Evolutionary conservation across 2,329 filamentous ascomycete species (phyloP), one percentile per base, ranked within the genome.

Genomic region (Cryphonectria japonica): DNA sequence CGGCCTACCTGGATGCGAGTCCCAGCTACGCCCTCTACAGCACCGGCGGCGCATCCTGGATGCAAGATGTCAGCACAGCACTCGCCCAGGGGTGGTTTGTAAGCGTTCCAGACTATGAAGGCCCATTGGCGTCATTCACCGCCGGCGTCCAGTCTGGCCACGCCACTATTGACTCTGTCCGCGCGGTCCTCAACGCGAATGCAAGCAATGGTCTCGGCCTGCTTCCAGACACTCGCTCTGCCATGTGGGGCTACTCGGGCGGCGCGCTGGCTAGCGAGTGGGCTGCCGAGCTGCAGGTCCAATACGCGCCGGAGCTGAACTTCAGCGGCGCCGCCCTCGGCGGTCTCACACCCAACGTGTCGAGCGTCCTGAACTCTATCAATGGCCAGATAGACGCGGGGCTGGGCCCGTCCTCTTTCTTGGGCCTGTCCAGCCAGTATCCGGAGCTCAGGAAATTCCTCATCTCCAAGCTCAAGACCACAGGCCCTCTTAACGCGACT

Each of bases 201-300:
- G 5, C 71, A 66, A 60, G 41, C 8, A 77, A 76, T 22, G 71
- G 76, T 0, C 26, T 61, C 26, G 66, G 54, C n/a, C 71, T 78
- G 52, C 72, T 75, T 2, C n/a, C 71, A 1, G 74, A 80, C 37
- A 78, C 81, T 1, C 77, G 75, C 2, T 75, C 80, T 54, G 80
- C 80, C 0, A 76, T 87, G 69, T 87, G 85, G 85, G 87, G 87
- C 0, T 89, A 88, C 75, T 87, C 84, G 0, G 87, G 87, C 2
- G 87, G 87, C 4, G 82, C 83, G 1, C 73, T 88, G 26, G 86
- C 86, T 0, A 84, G 80, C 2, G 85, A 85, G 41, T 86, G 83
- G 80, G 87, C 87, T 0, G 83, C 84, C 22, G 85, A 88, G 66
- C 76, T 88, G 32, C 85, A 86, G 60, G 78, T 80, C 0, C 78